A percentile compares a stretch with the other conserved stretches of the same genome.
These are phyloP conservation scores for Elsinoe perseae DNA, from an alignment of 2,329 filamentous ascomycete species.

Conservation along the genomic window DNA sequence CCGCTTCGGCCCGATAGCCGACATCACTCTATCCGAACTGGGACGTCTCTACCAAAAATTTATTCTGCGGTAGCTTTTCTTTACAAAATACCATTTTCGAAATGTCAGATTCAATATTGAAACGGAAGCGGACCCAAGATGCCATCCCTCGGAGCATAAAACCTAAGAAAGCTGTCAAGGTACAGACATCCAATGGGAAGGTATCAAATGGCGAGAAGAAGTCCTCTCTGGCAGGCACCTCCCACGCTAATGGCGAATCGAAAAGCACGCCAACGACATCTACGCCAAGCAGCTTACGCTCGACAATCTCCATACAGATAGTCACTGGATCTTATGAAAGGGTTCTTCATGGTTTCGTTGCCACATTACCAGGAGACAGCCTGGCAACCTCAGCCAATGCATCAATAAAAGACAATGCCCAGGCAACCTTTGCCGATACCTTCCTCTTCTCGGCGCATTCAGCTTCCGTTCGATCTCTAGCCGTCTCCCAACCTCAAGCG, in stretches of 20 bases:
- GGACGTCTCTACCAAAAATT: not conserved
- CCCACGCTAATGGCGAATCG: not conserved
- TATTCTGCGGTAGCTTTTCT: not conserved
- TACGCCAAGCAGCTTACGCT: not conserved
- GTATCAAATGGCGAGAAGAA: not conserved
- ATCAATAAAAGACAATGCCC: conserved; percentile 18
- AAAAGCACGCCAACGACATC: not conserved
- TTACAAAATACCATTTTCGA: not conserved
- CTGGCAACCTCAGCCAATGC: no score
- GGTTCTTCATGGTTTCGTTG: conserved; percentile 81
- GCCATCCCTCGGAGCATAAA: not conserved
- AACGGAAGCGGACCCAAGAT: not conserved
- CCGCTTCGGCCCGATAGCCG: conserved; percentile 1
- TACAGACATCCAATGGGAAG: not conserved
- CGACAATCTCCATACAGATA: conserved; percentile 51
- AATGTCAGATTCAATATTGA: conserved; percentile 7
- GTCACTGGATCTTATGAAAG: conserved; percentile 91
- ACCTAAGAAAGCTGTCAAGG: conserved; percentile 9
- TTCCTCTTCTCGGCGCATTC: conserved; percentile 94
- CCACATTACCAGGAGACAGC: conserved; percentile 50
- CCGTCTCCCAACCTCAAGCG: conserved; percentile 63
- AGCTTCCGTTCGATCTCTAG: conserved; percentile 82
- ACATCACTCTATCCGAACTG: not conserved
- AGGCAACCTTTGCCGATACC: conserved; percentile 71
- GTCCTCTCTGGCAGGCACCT: not conserved